phyloP scores from a whole-genome alignment of 1,284 basidiomycete genomes.

The Pascua guehoae region DNA sequence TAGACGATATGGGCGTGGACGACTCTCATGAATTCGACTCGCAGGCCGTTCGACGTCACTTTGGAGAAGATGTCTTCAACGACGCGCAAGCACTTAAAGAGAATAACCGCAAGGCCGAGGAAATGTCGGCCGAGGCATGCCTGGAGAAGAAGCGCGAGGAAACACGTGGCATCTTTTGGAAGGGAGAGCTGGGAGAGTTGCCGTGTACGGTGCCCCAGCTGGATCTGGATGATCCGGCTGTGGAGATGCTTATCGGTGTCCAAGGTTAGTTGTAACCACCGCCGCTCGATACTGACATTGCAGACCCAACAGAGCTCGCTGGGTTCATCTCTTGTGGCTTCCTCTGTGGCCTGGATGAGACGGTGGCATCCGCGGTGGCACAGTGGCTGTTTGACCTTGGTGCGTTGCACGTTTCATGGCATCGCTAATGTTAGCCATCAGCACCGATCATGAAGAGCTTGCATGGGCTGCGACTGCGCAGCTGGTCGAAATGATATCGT shows the following conservation, averaged over 20 bases:
- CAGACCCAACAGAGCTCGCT: neutral
- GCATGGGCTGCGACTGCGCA: neutral
- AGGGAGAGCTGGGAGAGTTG: neutral
- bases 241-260: neutral
- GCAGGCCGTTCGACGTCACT: neutral
- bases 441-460: neutral
- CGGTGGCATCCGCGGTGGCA: too few relatives aligned
- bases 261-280: neutral
- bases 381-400: conserved; percentile 5
- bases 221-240: neutral
- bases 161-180: conserved; percentile 2
- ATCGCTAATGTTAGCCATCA: conserved; percentile 2
- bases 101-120: neutral
- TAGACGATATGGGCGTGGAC: too few relatives aligned
- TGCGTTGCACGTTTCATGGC: neutral
- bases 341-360: neutral
- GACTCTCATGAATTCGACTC: too few relatives aligned
- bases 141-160: conserved; percentile 1
- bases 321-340: neutral
- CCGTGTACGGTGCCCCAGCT: neutral
- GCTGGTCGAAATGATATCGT: neutral
- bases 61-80: neutral
- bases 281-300: neutral
- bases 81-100: neutral
- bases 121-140: neutral